These are phyloP conservation scores for Flaveria floridana DNA, from an alignment of 140 eudicot genomes.

Conservation along the genomic window DNA sequence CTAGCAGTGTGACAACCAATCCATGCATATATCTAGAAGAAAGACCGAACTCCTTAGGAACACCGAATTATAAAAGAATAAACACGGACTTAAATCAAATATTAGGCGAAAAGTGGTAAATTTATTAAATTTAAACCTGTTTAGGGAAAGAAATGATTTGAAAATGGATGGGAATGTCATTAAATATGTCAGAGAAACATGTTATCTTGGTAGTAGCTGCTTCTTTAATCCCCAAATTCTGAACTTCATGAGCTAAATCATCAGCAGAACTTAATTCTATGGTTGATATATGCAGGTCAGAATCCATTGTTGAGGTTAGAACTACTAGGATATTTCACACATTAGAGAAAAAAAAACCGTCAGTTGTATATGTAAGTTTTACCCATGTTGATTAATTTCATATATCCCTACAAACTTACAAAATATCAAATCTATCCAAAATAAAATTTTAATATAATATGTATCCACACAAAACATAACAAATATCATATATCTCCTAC, in stretches of 20 bases:
- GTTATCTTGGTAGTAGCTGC: not conserved
- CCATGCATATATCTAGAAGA: conserved; percentile 78
- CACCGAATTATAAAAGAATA: not conserved
- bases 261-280: conserved; percentile 3
- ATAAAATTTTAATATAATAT: no score
- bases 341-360: not conserved
- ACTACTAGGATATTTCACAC: conserved; percentile 4
- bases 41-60: not conserved
- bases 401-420: no score
- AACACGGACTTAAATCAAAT: not conserved
- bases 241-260: not conserved
- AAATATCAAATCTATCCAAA: no score
- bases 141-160: conserved; percentile 25
- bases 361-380: not conserved
- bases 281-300: conserved; percentile 7
- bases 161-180: conserved; percentile 25
- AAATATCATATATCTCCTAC: no score
- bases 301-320: conserved; percentile 1
- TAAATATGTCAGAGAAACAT: conserved; percentile 24
- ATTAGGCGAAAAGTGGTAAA: not conserved
- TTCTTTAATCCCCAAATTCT: conserved; percentile 18
- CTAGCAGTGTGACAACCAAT: conserved; percentile 79
- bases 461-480: no score
- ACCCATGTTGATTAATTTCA: not conserved
- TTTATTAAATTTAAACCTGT: conserved; percentile 17